These are phyloP conservation scores for Ceratobasidium sp. DNA, from an alignment of 1,284 basidiomycete species.

Conservation along the genomic window DNA sequence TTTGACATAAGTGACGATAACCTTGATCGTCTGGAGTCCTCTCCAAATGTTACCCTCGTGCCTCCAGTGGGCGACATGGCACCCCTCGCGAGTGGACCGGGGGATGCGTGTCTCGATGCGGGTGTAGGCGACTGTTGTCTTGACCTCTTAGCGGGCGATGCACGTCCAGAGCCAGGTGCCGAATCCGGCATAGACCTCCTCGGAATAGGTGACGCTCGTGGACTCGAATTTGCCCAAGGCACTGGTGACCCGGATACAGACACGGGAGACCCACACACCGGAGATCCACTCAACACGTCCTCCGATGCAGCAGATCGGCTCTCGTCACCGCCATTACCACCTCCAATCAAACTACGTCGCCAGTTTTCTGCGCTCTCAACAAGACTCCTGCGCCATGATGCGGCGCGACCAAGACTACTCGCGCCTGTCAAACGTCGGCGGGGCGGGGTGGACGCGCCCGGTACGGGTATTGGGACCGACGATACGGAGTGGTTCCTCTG, in stretches of 20 bases:
- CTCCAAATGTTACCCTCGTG: constrained; percentile 35
- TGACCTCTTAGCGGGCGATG: constrained; percentile 9
- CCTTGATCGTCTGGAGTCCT: constrained; percentile 16
- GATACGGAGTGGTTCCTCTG: not conserved
- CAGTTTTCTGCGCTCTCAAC: constrained; percentile 29
- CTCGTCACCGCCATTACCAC: not conserved
- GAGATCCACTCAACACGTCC: constrained; percentile 7
- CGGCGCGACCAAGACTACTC: constrained; percentile 31
- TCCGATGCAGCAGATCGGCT: not conserved
- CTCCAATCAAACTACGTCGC: constrained; percentile 25
- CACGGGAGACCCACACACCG: constrained; percentile 1
- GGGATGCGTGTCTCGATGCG: constrained; percentile 26
- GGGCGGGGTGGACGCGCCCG: constrained; percentile 23
- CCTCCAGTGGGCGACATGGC: constrained; percentile 13
- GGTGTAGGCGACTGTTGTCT: not conserved
- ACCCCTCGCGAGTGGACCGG: not conserved
- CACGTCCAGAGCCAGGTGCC: not conserved
- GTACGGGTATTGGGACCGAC: not conserved
- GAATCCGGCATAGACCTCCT: constrained; percentile 11
- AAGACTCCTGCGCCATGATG: constrained; percentile 31
- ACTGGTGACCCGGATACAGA: constrained; percentile 23
- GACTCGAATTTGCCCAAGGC: constrained; percentile 33
- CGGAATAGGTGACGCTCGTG: constrained; percentile 25
- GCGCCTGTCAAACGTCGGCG: constrained; percentile 27
- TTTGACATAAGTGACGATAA: constrained; percentile 2